phyloP scores from a whole-genome alignment of 768 basidiomycete genomes.

The Holtermannia corniformis region DNA sequence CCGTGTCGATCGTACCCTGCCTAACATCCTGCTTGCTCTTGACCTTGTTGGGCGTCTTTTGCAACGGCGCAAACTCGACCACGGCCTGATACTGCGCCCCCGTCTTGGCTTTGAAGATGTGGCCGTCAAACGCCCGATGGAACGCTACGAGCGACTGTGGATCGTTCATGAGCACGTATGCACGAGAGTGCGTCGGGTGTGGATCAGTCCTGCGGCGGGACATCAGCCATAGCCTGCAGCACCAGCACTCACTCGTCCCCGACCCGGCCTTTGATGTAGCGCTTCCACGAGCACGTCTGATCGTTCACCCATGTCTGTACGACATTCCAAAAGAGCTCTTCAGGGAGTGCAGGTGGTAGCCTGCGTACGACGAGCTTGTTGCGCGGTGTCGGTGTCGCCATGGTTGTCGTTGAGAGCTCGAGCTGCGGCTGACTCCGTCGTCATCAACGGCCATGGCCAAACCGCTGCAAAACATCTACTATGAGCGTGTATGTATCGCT shows the following conservation, averaged over 20 bases:
- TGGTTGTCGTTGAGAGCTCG: background rate
- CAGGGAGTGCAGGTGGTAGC: constrained; percentile 84
- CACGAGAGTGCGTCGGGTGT: constrained; percentile 76
- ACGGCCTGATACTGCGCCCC: constrained; percentile 81
- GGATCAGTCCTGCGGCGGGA: constrained; percentile 55
- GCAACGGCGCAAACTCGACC: constrained; percentile 89
- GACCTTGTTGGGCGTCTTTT: constrained; percentile 58
- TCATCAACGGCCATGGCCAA: too few relatives aligned
- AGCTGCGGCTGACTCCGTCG: too few relatives aligned
- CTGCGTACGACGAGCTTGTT: constrained; percentile 75
- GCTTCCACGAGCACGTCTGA: constrained; percentile 44
- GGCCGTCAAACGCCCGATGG: constrained; percentile 78
- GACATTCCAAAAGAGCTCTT: constrained; percentile 87
- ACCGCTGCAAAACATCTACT: constrained; percentile 60
- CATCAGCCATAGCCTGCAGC: background rate
- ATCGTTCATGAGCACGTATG: constrained; percentile 80
- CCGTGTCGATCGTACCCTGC: constrained; percentile 82
- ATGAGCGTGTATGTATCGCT: constrained; percentile 62
- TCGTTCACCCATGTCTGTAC: constrained; percentile 74
- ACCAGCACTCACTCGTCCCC: constrained; percentile 23
- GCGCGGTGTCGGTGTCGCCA: background rate
- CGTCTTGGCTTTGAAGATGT: constrained; percentile 80
- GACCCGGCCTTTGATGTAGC: constrained; percentile 27
- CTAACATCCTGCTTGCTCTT: constrained; percentile 60
- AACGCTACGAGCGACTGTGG: constrained; percentile 64